Evolutionary conservation across 768 basidiomycete genomes (phyloP), one percentile per base, ranked within the genome.

Genomic region (Trametes elegans): DNA sequence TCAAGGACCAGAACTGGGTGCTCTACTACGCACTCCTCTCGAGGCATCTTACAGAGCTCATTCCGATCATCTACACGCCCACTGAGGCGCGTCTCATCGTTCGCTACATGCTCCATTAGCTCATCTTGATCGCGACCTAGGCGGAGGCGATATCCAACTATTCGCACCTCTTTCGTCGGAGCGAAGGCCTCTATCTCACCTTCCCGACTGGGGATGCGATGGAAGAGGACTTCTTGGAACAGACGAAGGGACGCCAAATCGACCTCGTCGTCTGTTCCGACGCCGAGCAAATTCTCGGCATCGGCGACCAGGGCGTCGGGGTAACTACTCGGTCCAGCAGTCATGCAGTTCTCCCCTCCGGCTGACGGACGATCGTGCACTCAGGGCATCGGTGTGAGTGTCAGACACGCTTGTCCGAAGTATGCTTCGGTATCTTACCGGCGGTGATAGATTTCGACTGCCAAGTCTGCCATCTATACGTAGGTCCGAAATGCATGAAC

Each of bases 211-310:
- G 75, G 55, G 81, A 88, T 41, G 68, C 75, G 7, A 90, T 93
- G 86, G 88, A 90, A 63, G 77, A 84, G 58, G 84, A 85, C 58
- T 89, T 89, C 64, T 67, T 91, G 21, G 85, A 87, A 62, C 82
- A 84, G 63, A 84, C 79, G 1, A 73, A 71, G 28, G 82, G 78
- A 9, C 71, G 77, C n/a, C 72, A 84, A 18, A 82, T 94, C 49
- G 87, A 93, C 57, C 74, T 94, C 26, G 75, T 95, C 49, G 90
- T 94, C 24, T 87, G 86, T 44, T 88, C 90, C 0, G 93, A 95
- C 66, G 82, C 86, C 3, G 91, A 93, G 62, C 87, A 88, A 2
- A 93, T 94, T 56, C 73, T 95, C 11, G 92, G 92, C 18, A 84
- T 85, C 52, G 84, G 83, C 47, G 83, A 84, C 62, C 82, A 83